These are phyloP conservation scores for Protomyces gravidus DNA, from an alignment of 1,139 yeast genomes.

Conservation along the genomic window DNA sequence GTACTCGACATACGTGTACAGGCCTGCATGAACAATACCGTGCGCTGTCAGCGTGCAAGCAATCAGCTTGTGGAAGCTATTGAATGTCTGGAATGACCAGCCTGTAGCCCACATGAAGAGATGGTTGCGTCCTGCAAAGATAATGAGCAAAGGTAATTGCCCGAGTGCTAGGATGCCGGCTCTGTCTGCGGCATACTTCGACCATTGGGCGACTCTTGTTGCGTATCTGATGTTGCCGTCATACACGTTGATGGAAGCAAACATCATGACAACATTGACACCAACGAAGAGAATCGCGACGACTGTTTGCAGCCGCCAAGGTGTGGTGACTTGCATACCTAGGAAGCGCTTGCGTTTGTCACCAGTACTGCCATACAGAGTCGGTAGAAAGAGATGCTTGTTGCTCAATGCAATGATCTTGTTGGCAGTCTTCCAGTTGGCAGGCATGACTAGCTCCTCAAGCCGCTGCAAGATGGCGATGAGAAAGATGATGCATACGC, in stretches of 20 bases:
- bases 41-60: slow-evolving; percentile 51
- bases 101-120: slow-evolving; percentile 55
- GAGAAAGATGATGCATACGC: background rate
- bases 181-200: slow-evolving; percentile 51
- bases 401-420: background rate
- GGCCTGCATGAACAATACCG: slow-evolving; percentile 40
- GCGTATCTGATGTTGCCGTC: slow-evolving; percentile 7
- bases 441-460: background rate
- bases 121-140: slow-evolving; percentile 63
- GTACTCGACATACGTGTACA: slow-evolving; percentile 36
- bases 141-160: slow-evolving; percentile 51
- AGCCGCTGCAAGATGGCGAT: background rate
- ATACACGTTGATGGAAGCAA: slow-evolving; percentile 16
- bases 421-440: background rate
- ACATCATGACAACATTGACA: slow-evolving; percentile 43
- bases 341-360: background rate
- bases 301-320: slow-evolving; percentile 61
- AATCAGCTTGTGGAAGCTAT: slow-evolving; percentile 58
- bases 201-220: slow-evolving; percentile 34
- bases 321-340: slow-evolving; percentile 38
- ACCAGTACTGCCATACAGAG: slow-evolving; percentile 28
- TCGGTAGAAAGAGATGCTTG: slow-evolving; percentile 30
- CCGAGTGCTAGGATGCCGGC: slow-evolving; percentile 56
- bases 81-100: slow-evolving; percentile 57
- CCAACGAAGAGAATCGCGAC: slow-evolving; percentile 49